Conservation (phyloP, 176 grass and related monocot genomes). For the Guadua angustifolia region DNA sequence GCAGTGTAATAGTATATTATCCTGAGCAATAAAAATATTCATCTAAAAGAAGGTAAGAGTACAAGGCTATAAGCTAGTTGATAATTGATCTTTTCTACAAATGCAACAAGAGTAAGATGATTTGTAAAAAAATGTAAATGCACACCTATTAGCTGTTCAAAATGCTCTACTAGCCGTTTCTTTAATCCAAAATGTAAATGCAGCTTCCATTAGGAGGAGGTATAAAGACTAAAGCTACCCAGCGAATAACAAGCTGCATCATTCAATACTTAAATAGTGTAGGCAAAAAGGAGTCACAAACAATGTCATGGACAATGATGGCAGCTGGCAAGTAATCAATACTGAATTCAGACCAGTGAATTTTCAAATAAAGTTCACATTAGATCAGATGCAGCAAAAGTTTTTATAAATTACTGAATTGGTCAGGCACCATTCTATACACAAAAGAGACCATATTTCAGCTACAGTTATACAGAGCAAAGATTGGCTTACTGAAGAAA, state of each 20-base stretch:
- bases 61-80: neutral
- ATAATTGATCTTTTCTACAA: slow-evolving; percentile 6
- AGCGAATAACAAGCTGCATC: neutral
- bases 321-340: neutral
- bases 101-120: neutral
- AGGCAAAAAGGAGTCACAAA: neutral
- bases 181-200: neutral
- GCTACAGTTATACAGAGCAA: neutral
- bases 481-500: neutral
- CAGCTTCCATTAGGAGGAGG: neutral
- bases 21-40: neutral
- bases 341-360: neutral
- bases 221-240: neutral
- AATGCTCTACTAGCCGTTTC: neutral
- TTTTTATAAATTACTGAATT: neutral
- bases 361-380: neutral
- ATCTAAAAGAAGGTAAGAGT: neutral
- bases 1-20: neutral
- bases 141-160: neutral
- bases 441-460: slow-evolving; percentile 6
- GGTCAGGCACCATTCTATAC: neutral
- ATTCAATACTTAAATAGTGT: slow-evolving; percentile 18
- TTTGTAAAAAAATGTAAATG: neutral
- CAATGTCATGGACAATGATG: slow-evolving; percentile 1
- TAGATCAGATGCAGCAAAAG: neutral